Conservation (phyloP, 345 rosid species). For the Stellera chamaejasme region DNA sequence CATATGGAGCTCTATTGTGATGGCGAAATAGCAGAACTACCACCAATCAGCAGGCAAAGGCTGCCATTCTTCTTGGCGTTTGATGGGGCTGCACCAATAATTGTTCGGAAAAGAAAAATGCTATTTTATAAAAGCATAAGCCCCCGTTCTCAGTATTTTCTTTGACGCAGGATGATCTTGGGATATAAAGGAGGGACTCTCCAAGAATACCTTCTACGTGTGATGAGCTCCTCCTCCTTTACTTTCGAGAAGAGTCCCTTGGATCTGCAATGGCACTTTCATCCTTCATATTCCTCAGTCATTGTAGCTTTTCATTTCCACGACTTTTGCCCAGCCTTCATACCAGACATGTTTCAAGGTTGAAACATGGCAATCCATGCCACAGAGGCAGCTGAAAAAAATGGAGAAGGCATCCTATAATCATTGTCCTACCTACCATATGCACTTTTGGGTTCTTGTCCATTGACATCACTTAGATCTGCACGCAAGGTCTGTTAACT, state of each 20-base stretch:
- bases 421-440: slow-evolving; percentile 60
- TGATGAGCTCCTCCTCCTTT: slow-evolving; percentile 62
- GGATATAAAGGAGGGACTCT: slow-evolving; percentile 60
- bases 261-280: slow-evolving; percentile 56
- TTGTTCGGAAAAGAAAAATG: slow-evolving; percentile 24
- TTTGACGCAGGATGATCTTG: slow-evolving; percentile 88
- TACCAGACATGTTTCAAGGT: slow-evolving; percentile 60
- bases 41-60: slow-evolving; percentile 12
- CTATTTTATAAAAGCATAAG: slow-evolving; percentile 37
- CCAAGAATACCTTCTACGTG: slow-evolving; percentile 51
- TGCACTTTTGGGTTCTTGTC: slow-evolving; percentile 79
- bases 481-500: slow-evolving; percentile 86
- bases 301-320: slow-evolving; percentile 68
- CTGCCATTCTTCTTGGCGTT: slow-evolving; percentile 36
- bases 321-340: slow-evolving; percentile 61
- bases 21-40: slow-evolving; percentile 10
- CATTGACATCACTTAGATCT: slow-evolving; percentile 78
- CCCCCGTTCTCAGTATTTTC: slow-evolving; percentile 86
- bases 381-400: slow-evolving; percentile 60
- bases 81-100: slow-evolving; percentile 38
- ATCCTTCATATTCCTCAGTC: slow-evolving; percentile 49
- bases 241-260: slow-evolving; percentile 51
- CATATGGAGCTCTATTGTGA: background rate
- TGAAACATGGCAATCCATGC: slow-evolving; percentile 63
- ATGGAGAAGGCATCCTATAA: slow-evolving; percentile 57